Base-by-base conservation (phyloP, 225 moss, liverwort and hornwort species). In the Ulota crispa region DNA sequence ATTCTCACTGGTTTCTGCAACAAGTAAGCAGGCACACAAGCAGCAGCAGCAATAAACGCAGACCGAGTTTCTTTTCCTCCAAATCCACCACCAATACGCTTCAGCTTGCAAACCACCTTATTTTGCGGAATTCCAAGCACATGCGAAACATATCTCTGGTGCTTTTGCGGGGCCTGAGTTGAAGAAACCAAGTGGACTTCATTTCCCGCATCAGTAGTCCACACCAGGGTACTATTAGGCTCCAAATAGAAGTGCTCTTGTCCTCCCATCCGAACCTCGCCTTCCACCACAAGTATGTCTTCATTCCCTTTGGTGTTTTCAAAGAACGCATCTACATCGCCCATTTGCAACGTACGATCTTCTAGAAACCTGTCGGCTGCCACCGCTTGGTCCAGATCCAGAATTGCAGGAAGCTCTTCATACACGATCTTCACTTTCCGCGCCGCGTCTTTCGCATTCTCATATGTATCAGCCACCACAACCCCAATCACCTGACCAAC, bases 221-320 rank as follows among this genome's bases (percentile, higher is more conserved):
- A 98, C 11, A 94, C 91, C 63, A 95, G 80, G 20, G 94, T 83
- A 67, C 91, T 91, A 69, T 92, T 92, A 10, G 98, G 98, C 62
- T 98, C 98, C 76, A 98, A 75, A 83, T 98, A 98, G 69, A 98
- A 98, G 77, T 98, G 98, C 70, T 98, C 98, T 68, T 98, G 98
- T 59, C 98, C 98, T 9, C 98, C 98, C 93, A 98, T 93, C 80
- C 90, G 92, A 50, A 95, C 98, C 39, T 78, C 87, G 20, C 95
- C 98, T 77, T 98, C 98, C 14, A 80, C 83, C 0, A 93, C 70
- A 61, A 87, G 89, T 56, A 86, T 43, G 3, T 88, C 85, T 21
- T 65, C 75, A 4, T 80, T 85, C 14, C 89, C 87, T 69, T 82
- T 83, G 8, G 89, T 88, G 75, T 85, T 85, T 41, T 77, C 79